phyloP scores from a whole-genome alignment of 2,329 filamentous ascomycete genomes.

The Botryotinia narcissicola region DNA sequence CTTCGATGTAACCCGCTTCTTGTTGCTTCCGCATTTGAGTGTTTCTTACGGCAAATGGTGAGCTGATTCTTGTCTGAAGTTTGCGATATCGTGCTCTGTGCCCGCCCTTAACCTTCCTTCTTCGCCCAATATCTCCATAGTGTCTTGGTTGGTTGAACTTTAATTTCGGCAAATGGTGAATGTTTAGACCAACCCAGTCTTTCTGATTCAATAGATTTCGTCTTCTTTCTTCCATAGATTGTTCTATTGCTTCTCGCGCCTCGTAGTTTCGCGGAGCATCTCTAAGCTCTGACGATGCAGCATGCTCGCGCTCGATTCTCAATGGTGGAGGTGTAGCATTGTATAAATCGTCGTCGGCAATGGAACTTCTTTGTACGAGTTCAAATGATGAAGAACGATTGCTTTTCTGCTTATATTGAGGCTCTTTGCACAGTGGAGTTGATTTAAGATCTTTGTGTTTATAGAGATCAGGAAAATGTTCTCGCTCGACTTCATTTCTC shows the following conservation, averaged over 20 bases:
- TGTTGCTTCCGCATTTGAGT: not conserved
- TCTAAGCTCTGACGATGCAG: slow-evolving; percentile 3
- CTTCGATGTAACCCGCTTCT: not conserved
- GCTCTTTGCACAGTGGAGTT: not conserved
- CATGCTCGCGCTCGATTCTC: slow-evolving; percentile 22
- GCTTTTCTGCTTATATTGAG: not conserved
- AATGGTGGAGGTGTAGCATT: slow-evolving; percentile 29
- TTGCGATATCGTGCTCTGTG: slow-evolving; percentile 31
- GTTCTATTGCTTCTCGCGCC: slow-evolving; percentile 19
- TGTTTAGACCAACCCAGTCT: slow-evolving; percentile 37
- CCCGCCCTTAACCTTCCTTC: slow-evolving; percentile 29
- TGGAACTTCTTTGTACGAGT: not conserved
- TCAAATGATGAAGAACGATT: not conserved
- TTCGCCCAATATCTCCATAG: slow-evolving; percentile 33
- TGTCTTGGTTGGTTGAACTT: slow-evolving; percentile 27
- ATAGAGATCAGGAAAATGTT: not conserved
- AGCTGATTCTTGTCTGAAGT: slow-evolving; percentile 23
- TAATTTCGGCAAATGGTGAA: slow-evolving; percentile 30
- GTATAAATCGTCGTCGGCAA: slow-evolving; percentile 30
- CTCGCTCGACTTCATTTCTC: not conserved
- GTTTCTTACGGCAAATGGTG: slow-evolving; percentile 25
- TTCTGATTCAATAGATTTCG: slow-evolving; percentile 32
- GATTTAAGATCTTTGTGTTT: not conserved
- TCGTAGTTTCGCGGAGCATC: slow-evolving; percentile 2
- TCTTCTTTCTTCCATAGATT: slow-evolving; percentile 31